Evolutionary conservation across 306 rosid species (phyloP), one percentile per base, ranked within the genome.

Genomic region (Lablab purpureus): DNA sequence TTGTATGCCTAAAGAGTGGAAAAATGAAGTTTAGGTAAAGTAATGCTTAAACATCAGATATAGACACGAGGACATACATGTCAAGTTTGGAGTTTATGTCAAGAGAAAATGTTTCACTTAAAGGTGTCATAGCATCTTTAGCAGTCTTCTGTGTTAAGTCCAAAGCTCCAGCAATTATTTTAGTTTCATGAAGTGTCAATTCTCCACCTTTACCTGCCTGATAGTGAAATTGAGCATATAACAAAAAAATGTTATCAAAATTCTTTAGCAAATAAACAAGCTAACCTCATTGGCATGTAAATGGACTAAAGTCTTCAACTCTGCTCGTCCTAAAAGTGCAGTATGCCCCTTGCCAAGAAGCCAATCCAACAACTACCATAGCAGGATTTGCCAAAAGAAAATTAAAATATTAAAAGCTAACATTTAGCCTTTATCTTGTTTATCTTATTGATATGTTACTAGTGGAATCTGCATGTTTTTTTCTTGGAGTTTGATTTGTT

Each of bases 61-160:
- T 18, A 30, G 18, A 62, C 10, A 52, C 32, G 32, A 7, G 56
- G 43, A 80, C 86, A 40, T 83, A 91, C 92, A 83, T 83, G 70
- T 91, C 86, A 12, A 91, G 93, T 86, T 87, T 88, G 71, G 92
- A 80, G 79, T 88, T 80, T n/a, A 93, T 88, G 75, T 93, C 91
- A 37, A 93, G 86, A 51, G 94, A 68, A 85, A 93, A 93, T 7
- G 84, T 75, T 76, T 89, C 80, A 41, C 79, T 76, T 77, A 88
- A 68, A 10, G 96, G 92, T 6, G 94, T 88, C 96, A 93, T 93
- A 52, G 94, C 96, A 89, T 93, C 89, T 85, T 85, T 81, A 54
- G 93, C 90, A 37, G 87, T 91, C 83, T 93, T 91, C 67, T 25
- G 59, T 2, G 91, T 84, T 66, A 91, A 84, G 83, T 89, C 96